These are phyloP conservation scores for Colletotrichum salicis DNA, from an alignment of 2,329 filamentous ascomycete species.

Conservation along the genomic window DNA sequence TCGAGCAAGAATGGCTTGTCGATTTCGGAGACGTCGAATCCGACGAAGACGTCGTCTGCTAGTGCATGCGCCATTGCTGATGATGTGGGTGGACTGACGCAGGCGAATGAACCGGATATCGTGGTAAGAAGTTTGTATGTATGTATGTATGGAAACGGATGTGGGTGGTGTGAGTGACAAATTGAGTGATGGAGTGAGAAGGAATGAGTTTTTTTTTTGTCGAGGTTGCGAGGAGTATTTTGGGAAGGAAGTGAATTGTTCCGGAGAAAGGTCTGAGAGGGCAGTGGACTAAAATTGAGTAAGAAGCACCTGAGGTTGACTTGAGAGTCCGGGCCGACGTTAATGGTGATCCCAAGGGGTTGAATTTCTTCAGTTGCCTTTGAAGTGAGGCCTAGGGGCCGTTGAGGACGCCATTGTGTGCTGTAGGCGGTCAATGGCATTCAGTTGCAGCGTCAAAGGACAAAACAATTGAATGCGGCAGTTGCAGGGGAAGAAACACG, in stretches of 20 bases:
- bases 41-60: conserved; percentile 32
- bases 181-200: conserved; percentile 9
- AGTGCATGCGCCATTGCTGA: conserved; percentile 25
- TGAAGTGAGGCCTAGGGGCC: background rate
- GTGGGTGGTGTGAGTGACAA: background rate
- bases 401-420: conserved; percentile 23
- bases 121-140: background rate
- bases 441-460: conserved; percentile 22
- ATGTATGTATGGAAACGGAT: background rate
- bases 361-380: conserved; percentile 2
- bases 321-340: conserved; percentile 9
- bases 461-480: background rate
- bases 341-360: conserved; percentile 4
- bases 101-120: background rate
- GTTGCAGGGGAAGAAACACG: conserved; percentile 23
- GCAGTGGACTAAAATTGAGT: conserved; percentile 2
- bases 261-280: conserved; percentile 14
- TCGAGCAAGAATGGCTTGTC: conserved; percentile 45
- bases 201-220: background rate
- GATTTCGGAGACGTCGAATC: conserved; percentile 48
- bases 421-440: conserved; percentile 25
- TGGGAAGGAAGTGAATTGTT: conserved; percentile 21
- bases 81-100: conserved; percentile 5
- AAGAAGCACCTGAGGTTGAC: conserved; percentile 16
- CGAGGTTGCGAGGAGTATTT: conserved; percentile 13